Percentiles rank a stretch among this genome's conserved stretches.
Evolutionary conservation across 1,139 yeast species (phyloP).

Genomic region (Protomyces macrosporus): DNA sequence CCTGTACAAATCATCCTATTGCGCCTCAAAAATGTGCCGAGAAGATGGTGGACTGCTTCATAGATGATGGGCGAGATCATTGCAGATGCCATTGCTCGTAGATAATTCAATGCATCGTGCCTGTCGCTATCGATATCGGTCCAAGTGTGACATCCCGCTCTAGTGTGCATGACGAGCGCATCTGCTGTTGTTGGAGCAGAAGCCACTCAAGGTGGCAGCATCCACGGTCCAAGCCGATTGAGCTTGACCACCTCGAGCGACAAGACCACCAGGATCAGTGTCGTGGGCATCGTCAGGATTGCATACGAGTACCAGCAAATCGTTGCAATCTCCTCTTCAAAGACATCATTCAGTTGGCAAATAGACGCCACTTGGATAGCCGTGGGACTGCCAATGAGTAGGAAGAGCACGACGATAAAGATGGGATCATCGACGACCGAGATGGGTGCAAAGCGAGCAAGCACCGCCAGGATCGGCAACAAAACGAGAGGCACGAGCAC

Average conservation of each 20-base stretch:
- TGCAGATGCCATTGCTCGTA: no score
- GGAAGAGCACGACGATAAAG: constrained; percentile 67
- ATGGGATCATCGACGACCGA: constrained; percentile 81
- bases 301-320: constrained; percentile 50
- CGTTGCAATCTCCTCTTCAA: constrained; percentile 78
- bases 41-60: no score
- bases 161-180: no score
- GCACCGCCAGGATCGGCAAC: constrained; percentile 60
- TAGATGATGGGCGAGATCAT: no score
- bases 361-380: constrained; percentile 29
- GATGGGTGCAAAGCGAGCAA: constrained; percentile 59
- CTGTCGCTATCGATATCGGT: no score
- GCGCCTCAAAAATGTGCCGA: no score
- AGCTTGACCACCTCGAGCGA: constrained; percentile 24
- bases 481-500: constrained; percentile 63
- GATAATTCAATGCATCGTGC: no score
- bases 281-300: constrained; percentile 17
- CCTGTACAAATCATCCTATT: no score
- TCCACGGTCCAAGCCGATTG: constrained; percentile 18
- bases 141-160: no score
- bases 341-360: constrained; percentile 46
- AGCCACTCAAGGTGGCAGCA: not conserved
- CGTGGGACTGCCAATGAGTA: constrained; percentile 36
- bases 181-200: no score
- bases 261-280: constrained; percentile 14